Conservation (phyloP, 2,329 filamentous ascomycete species). For the Colletotrichum sp. region DNA sequence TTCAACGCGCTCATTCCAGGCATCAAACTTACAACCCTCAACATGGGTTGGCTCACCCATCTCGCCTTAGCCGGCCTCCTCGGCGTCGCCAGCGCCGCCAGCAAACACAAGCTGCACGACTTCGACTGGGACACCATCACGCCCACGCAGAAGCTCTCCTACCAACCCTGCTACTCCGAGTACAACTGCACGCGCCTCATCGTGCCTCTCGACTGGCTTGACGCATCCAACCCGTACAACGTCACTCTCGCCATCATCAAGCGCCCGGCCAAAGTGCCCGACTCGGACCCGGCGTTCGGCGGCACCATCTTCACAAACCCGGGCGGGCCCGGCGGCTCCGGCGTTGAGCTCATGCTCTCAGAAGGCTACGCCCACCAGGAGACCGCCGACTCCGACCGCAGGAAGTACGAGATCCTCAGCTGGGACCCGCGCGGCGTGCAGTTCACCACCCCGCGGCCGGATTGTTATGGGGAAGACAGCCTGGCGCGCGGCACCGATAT, state of each 20-base stretch:
- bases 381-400: conserved; percentile 28
- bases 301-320: conserved; percentile 50
- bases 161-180: conserved; percentile 42
- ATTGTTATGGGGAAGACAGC: conserved; percentile 40
- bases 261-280: conserved; percentile 42
- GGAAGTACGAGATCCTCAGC: conserved; percentile 45
- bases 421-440: conserved; percentile 51
- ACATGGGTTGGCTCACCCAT: not conserved
- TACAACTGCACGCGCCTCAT: conserved; percentile 46
- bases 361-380: conserved; percentile 25
- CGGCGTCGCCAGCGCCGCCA: not conserved
- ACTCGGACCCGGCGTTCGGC: conserved; percentile 41
- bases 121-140: conserved; percentile 42
- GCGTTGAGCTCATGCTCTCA: conserved; percentile 33
- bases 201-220: conserved; percentile 48
- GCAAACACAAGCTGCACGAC: not conserved
- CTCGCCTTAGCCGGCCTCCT: not conserved
- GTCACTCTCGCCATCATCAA: conserved; percentile 46
- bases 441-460: conserved; percentile 37
- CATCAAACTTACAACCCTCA: not conserved
- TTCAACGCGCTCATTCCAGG: not conserved
- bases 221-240: conserved; percentile 27
- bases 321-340: conserved; percentile 49
- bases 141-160: conserved; percentile 39
- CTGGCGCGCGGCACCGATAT: conserved; percentile 32